A percentile compares a stretch with the other conserved stretches of the same genome.
Evolutionary conservation across 352 stramenopile species (phyloP).

Genomic region (Phytophthora podocarpi): DNA sequence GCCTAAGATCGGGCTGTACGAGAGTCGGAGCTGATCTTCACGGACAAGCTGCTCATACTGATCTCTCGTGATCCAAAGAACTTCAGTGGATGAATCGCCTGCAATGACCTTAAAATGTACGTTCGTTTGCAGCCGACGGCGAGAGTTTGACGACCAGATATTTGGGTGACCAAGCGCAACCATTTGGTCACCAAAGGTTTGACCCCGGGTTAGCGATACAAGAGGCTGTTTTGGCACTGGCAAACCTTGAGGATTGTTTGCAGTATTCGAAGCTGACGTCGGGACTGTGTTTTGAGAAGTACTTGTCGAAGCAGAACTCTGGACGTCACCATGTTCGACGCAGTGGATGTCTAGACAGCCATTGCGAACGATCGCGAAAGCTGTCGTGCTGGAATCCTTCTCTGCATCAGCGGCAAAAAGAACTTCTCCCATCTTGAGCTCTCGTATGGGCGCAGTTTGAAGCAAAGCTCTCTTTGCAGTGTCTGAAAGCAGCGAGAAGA

Average conservation of each 20-base stretch:
- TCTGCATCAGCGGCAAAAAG: constrained; percentile 14
- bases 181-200: constrained; percentile 61
- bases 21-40: constrained; percentile 47
- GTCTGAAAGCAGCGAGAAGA: constrained; percentile 53
- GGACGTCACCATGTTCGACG: constrained; percentile 16
- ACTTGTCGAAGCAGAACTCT: background rate
- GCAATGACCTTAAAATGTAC: constrained; percentile 39
- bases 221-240: constrained; percentile 21
- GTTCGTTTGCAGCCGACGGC: constrained; percentile 9
- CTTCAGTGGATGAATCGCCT: constrained; percentile 48
- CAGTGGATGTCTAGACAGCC: constrained; percentile 59
- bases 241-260: background rate
- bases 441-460: constrained; percentile 25
- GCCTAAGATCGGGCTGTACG: constrained; percentile 39
- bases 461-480: constrained; percentile 33
- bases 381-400: constrained; percentile 4
- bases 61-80: constrained; percentile 45
- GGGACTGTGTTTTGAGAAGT: background rate
- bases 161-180: constrained; percentile 48
- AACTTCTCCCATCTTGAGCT: constrained; percentile 22
- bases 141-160: constrained; percentile 24
- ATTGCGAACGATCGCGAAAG: constrained; percentile 44
- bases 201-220: constrained; percentile 39
- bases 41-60: constrained; percentile 43
- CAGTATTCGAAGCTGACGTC: background rate